Evolutionary conservation across 179 eudicot genomes (phyloP).

Genomic region (Spinacia oleracea): DNA sequence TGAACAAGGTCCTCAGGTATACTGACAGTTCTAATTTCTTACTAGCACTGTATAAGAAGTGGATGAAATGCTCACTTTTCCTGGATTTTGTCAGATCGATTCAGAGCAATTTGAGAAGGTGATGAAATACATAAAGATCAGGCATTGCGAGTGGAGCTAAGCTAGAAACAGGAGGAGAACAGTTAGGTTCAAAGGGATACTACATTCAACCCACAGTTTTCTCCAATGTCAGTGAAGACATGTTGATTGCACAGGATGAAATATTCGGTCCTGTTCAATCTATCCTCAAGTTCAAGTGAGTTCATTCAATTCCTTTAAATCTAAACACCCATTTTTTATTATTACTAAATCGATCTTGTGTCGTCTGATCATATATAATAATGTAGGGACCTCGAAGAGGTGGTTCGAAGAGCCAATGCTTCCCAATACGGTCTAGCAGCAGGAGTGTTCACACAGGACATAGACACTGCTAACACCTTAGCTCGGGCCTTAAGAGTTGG

Average conservation of each 20-base stretch:
- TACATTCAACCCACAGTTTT: slow-evolving; percentile 75
- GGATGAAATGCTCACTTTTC: not conserved
- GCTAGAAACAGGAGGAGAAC: slow-evolving; percentile 71
- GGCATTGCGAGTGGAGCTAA: slow-evolving; percentile 65
- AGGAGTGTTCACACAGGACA: slow-evolving; percentile 59
- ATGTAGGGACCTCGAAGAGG: slow-evolving; percentile 50
- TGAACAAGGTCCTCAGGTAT: slow-evolving; percentile 38
- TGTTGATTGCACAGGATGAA: slow-evolving; percentile 67
- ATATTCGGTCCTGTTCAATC: slow-evolving; percentile 82
- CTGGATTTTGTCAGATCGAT: slow-evolving; percentile 45
- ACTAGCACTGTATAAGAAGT: too few relatives aligned
- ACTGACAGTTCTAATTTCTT: not conserved
- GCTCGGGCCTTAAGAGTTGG: slow-evolving; percentile 56
- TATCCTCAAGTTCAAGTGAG: slow-evolving; percentile 64
- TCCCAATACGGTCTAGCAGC: slow-evolving; percentile 62
- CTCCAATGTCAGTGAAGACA: slow-evolving; percentile 64
- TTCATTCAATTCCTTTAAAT: not conserved
- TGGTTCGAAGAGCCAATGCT: slow-evolving; percentile 51
- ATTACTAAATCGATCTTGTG: not conserved
- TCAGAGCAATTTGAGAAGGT: slow-evolving; percentile 69
- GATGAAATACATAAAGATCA: slow-evolving; percentile 49
- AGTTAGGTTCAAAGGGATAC: slow-evolving; percentile 63
- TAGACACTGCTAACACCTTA: slow-evolving; percentile 60
- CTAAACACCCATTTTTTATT: not conserved
- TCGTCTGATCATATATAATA: not conserved